Percentiles rank a stretch among this genome's conserved stretches.
Evolutionary conservation across 108 stramenopile species (phyloP).

Genomic region (Skeletonema tropicum): DNA sequence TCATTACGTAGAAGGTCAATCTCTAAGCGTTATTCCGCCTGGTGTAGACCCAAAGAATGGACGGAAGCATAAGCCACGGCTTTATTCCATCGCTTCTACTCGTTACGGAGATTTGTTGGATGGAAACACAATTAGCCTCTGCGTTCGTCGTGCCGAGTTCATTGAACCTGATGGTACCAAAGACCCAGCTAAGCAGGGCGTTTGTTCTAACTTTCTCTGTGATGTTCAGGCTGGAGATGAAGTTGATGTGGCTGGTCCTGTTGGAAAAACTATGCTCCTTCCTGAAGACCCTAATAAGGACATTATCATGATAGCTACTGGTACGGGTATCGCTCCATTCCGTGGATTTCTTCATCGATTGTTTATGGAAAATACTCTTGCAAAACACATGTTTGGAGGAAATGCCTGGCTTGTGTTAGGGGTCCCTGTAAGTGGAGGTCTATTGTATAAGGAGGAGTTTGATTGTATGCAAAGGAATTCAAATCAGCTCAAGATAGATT

Average conservation of each 20-base stretch:
- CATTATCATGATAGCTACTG: conserved; percentile 91
- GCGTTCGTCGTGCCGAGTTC: conserved; percentile 88
- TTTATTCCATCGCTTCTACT: conserved; percentile 89
- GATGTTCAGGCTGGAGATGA: conserved; percentile 57
- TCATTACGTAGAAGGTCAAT: conserved; percentile 90
- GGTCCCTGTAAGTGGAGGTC: conserved; percentile 74
- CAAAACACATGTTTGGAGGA: conserved; percentile 75
- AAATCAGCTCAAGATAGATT: conserved; percentile 57
- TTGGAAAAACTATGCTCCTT: conserved; percentile 90
- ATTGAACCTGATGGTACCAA: conserved; percentile 61
- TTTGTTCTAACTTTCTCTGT: conserved; percentile 85
- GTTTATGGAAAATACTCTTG: conserved; percentile 83
- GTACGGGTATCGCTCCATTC: conserved; percentile 91
- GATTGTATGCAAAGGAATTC: conserved; percentile 69
- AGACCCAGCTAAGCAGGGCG: conserved; percentile 75
- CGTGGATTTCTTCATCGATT: conserved; percentile 85
- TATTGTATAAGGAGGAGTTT: conserved; percentile 83
- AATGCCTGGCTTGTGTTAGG: conserved; percentile 84
- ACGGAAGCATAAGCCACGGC: conserved; percentile 72
- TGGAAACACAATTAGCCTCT: conserved; percentile 79
- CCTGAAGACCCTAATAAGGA: conserved; percentile 72
- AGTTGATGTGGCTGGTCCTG: conserved; percentile 80
- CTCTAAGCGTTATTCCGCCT: conserved; percentile 81
- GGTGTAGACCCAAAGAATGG: conserved; percentile 59
- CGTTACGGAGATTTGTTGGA: conserved; percentile 85